A percentile compares a stretch with the other conserved stretches of the same genome.
Conservation (phyloP, 768 basidiomycete species). For the Hysterangium stoloniferum region DNA sequence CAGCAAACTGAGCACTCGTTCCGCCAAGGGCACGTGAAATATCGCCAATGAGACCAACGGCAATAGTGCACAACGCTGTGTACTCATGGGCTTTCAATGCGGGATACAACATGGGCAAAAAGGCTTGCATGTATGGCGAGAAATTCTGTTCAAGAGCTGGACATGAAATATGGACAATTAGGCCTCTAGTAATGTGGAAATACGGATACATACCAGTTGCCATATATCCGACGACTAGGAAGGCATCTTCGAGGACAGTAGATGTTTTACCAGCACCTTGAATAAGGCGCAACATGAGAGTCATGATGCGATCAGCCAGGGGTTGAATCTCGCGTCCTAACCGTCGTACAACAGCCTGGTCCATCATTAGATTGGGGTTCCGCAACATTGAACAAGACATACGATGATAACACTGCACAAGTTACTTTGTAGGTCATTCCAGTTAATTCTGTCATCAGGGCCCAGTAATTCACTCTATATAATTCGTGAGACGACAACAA, state of each 20-base stretch:
- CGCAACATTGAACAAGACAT: slow-evolving; percentile 23
- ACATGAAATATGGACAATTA: slow-evolving; percentile 1
- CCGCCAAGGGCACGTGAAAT: slow-evolving; percentile 92
- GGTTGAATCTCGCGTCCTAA: slow-evolving; percentile 77
- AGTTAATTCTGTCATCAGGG: slow-evolving; percentile 93
- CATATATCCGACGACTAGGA: slow-evolving; percentile 86
- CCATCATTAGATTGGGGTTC: background rate
- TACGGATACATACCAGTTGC: slow-evolving; percentile 47
- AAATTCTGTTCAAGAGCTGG: slow-evolving; percentile 72
- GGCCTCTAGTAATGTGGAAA: slow-evolving; percentile 16
- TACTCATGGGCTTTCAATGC: slow-evolving; percentile 93
- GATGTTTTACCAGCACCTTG: slow-evolving; percentile 86
- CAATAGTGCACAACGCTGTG: slow-evolving; percentile 90
- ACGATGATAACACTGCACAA: slow-evolving; percentile 87
- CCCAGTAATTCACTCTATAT: slow-evolving; percentile 86
- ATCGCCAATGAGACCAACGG: slow-evolving; percentile 93
- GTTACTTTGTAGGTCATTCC: slow-evolving; percentile 97
- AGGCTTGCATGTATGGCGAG: slow-evolving; percentile 74
- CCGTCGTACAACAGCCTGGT: slow-evolving; percentile 77
- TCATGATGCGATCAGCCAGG: slow-evolving; percentile 93
- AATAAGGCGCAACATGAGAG: slow-evolving; percentile 76
- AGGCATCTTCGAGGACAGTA: slow-evolving; percentile 92
- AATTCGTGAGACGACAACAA: background rate
- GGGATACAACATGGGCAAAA: slow-evolving; percentile 78
- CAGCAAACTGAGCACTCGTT: slow-evolving; percentile 72